Evolutionary conservation across 2,329 filamentous ascomycete species (phyloP).

Genomic region (Fusarium caatingaense): DNA sequence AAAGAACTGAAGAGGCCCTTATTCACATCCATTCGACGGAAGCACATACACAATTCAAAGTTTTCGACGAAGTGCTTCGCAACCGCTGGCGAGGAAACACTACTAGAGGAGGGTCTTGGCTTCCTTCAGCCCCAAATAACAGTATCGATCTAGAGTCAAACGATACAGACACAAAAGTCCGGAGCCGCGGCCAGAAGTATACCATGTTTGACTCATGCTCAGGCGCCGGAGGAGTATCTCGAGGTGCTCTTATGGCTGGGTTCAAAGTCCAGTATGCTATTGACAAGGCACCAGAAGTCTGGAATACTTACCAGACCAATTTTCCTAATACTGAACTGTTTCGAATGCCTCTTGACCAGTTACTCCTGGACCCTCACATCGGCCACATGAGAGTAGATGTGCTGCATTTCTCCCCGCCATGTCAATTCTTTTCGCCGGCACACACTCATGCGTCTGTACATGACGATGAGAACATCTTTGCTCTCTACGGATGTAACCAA

Average conservation of each 20-base stretch:
- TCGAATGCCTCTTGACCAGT: conserved; percentile 60
- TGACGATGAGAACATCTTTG: conserved; percentile 76
- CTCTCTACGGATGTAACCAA: conserved; percentile 63
- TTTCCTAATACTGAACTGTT: conserved; percentile 65
- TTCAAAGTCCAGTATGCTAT: conserved; percentile 70
- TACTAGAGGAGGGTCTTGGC: conserved; percentile 51
- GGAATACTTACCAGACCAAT: conserved; percentile 68
- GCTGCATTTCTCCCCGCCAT: conserved; percentile 80
- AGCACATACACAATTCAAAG: conserved; percentile 47
- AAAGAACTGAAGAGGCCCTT: conserved; percentile 53
- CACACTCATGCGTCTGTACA: conserved; percentile 75
- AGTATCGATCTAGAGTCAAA: conserved; percentile 44
- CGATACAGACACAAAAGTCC: background rate
- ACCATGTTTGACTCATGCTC: conserved; percentile 79
- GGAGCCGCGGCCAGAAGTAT: conserved; percentile 60
- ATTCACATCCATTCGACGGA: conserved; percentile 49
- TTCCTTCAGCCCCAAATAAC: conserved; percentile 3
- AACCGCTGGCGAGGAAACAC: conserved; percentile 49
- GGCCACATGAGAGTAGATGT: conserved; percentile 67
- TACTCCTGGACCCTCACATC: conserved; percentile 54
- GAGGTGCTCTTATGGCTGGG: conserved; percentile 69
- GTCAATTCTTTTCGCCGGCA: conserved; percentile 78
- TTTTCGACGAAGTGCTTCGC: conserved; percentile 49
- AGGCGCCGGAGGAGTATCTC: conserved; percentile 77
- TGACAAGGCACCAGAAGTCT: conserved; percentile 70